Evolutionary conservation across 768 basidiomycete species (phyloP).

Genomic region (Agaricus blazei): DNA sequence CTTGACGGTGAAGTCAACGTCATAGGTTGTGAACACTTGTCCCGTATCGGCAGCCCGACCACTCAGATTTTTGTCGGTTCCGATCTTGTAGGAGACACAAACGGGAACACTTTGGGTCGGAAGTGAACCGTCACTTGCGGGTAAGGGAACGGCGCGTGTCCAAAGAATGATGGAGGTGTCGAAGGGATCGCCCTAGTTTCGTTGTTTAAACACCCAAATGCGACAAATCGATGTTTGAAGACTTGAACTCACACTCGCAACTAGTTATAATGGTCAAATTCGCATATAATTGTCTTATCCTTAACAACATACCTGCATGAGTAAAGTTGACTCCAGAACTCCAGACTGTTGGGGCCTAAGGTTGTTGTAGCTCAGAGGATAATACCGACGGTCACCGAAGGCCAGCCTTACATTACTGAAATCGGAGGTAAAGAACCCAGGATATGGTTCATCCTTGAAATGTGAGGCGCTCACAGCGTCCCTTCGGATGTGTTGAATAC

Average conservation of each 20-base stretch:
- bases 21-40: conserved; percentile 49
- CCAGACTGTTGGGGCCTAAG: conserved; percentile 33
- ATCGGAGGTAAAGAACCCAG: conserved; percentile 43
- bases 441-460: conserved; percentile 43
- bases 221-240: not conserved
- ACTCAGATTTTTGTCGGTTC: conserved; percentile 28
- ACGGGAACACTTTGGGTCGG: conserved; percentile 50
- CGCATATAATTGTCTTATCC: not conserved
- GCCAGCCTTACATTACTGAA: conserved; percentile 37
- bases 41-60: conserved; percentile 36
- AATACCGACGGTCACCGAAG: not conserved
- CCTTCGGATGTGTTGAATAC: conserved; percentile 24
- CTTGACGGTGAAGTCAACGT: conserved; percentile 58
- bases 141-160: conserved; percentile 46
- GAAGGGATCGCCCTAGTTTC: conserved; percentile 45
- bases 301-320: conserved; percentile 30
- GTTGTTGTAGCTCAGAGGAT: not conserved
- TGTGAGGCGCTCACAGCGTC: conserved; percentile 27
- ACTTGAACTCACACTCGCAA: conserved; percentile 39
- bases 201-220: not conserved
- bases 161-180: conserved; percentile 51
- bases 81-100: conserved; percentile 44
- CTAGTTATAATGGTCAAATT: conserved; percentile 16
- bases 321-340: conserved; percentile 45
- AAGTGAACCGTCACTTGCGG: conserved; percentile 18